A percentile compares a stretch with the other conserved stretches of the same genome.
These are phyloP conservation scores for Camellia granthamiana DNA, from an alignment of 148 eudicot species.

Conservation along the genomic window DNA sequence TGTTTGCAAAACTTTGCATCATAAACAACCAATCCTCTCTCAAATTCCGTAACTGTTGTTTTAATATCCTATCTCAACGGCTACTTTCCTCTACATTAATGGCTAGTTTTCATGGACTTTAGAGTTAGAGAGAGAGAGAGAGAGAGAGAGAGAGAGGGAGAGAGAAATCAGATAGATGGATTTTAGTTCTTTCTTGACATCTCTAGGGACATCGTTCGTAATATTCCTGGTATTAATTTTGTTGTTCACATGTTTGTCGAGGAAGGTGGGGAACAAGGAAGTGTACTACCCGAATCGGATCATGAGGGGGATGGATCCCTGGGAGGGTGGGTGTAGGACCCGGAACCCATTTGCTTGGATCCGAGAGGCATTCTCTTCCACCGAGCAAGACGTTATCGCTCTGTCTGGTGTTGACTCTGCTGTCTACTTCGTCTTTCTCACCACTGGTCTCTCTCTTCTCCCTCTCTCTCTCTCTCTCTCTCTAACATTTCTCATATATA, in stretches of 20 bases:
- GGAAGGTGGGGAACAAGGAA: conserved; percentile 53
- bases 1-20: background rate
- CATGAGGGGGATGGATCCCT: conserved; percentile 56
- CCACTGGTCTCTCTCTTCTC: conserved; percentile 48
- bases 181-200: conserved; percentile 76
- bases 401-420: conserved; percentile 87
- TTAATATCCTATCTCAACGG: conserved; percentile 4
- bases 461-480: too few species aligned
- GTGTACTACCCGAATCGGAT: conserved; percentile 84
- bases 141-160: background rate
- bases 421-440: conserved; percentile 77
- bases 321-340: conserved; percentile 33
- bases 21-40: background rate
- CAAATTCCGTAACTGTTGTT: background rate
- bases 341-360: conserved; percentile 79
- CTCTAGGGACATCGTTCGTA: conserved; percentile 65
- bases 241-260: conserved; percentile 66
- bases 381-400: conserved; percentile 58
- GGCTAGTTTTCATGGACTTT: conserved; percentile 5
- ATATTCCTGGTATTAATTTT: conserved; percentile 65
- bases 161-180: conserved; percentile 47
- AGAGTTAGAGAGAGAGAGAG: too few species aligned
- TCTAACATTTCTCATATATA: too few species aligned
- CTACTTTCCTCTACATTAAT: conserved; percentile 12
- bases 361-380: conserved; percentile 56